Base-by-base conservation (phyloP, 2,329 filamentous ascomycete genomes). In the Tolypocladium ophioglossoides region DNA sequence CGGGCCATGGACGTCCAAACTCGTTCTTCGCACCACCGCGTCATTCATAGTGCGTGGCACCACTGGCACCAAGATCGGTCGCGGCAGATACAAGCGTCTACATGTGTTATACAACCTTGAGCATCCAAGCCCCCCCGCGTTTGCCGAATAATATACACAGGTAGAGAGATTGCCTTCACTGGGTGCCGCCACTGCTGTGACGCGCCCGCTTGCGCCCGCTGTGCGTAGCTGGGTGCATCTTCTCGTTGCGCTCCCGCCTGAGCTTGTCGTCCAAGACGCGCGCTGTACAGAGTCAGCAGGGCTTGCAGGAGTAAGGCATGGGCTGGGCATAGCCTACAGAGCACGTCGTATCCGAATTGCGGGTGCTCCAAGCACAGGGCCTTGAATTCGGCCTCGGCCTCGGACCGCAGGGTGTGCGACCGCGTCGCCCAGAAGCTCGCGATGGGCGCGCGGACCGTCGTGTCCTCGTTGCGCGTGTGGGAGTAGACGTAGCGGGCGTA, bases 401-500 rank as follows among this genome's bases (percentile, higher is more conserved):
- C 89, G 70, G 91, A 80, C 20, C 91, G 86, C 59, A 96, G 75
- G 14, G 89, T 85, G 72, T 94, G 90, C 56, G 82, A 85, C 57
- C 88, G 79, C 49, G 82, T 86, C 7, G 90, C 90, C 91, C 91
- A 96, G 76, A 95, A 95, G 53, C 85, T 86, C n/a, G 89, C 90
- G 51, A 96, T 84, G 1, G 91, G 90, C 59, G 83, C 87, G 61
- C 91, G 84, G 63, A 95, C 89, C 3, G 81, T 82, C 14, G 72
- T 74, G 70, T 95, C 89, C 57, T 87, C 82, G 50, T 77, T 71
- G 53, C 73, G 70, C 12, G 88, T 94, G 71, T 89, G 83, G 57
- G 82, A 83, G 75, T 96, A 96, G 35, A 95, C 87, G 73, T 91
- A 96, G 68, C 90, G 84, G 10, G 91, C 91, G 70, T 96, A 96